Evolutionary conservation across 1,139 yeast species (phyloP).

Genomic region (Magnusiomyces ingens): DNA sequence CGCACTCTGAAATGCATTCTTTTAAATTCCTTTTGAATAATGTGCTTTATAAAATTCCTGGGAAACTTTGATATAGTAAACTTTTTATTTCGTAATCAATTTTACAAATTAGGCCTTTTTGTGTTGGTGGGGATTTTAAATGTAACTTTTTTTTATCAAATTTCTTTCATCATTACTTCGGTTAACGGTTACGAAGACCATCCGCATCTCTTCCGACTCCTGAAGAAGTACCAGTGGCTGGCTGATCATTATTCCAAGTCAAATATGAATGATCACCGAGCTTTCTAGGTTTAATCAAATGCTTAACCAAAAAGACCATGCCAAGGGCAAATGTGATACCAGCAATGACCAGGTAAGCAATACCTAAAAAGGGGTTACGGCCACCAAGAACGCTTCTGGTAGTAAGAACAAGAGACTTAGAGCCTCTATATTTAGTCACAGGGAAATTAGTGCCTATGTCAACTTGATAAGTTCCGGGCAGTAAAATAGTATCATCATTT

Average conservation of each 20-base stretch:
- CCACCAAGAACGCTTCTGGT: conserved; percentile 91
- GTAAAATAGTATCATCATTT: conserved; percentile 59
- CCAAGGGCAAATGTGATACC: conserved; percentile 70
- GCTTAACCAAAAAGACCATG: conserved; percentile 50
- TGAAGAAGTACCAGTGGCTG: conserved; percentile 12
- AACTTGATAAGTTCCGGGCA: conserved; percentile 64
- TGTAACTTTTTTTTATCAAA: not conserved
- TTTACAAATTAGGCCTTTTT: too few relatives aligned
- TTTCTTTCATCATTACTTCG: not conserved
- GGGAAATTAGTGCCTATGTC: conserved; percentile 83
- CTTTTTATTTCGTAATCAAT: too few relatives aligned
- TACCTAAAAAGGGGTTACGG: conserved; percentile 77
- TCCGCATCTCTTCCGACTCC: conserved; percentile 7
- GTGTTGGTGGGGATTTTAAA: too few relatives aligned
- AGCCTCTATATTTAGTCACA: conserved; percentile 73
- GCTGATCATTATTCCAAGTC: conserved; percentile 56
- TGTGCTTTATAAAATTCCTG: too few relatives aligned
- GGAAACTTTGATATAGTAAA: too few relatives aligned
- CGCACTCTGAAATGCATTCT: too few relatives aligned
- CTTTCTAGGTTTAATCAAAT: conserved; percentile 60
- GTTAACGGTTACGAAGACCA: conserved; percentile 3
- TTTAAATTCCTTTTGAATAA: too few relatives aligned
- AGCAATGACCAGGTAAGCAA: conserved; percentile 89
- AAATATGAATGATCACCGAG: conserved; percentile 67
- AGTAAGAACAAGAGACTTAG: conserved; percentile 69